phyloP scores from a whole-genome alignment of 2,329 filamentous ascomycete species.

The Stylonectria norvegica region DNA sequence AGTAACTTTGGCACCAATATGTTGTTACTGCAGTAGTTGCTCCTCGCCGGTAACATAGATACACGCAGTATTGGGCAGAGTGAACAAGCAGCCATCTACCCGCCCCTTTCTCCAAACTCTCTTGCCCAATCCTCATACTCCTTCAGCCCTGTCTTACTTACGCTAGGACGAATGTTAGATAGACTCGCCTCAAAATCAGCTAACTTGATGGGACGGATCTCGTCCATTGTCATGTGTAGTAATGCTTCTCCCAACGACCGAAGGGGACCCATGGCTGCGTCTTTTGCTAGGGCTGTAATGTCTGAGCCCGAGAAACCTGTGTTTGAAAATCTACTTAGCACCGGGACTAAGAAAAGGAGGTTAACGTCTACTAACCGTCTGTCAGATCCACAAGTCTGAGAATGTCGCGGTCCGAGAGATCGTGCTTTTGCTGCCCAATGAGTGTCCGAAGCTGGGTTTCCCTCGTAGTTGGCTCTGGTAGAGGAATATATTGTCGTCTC shows the following conservation, averaged over 20 bases:
- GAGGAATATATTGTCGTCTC: slow-evolving; percentile 88
- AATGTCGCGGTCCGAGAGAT: slow-evolving; percentile 68
- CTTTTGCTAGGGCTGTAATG: slow-evolving; percentile 93
- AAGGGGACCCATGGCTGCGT: slow-evolving; percentile 95
- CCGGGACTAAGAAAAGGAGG: background rate
- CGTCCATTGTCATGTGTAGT: slow-evolving; percentile 86
- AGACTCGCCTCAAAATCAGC: slow-evolving; percentile 83
- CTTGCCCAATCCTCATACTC: slow-evolving; percentile 92
- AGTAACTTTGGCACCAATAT: background rate
- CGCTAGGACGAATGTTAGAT: slow-evolving; percentile 80
- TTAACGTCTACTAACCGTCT: slow-evolving; percentile 59
- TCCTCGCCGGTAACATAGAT: slow-evolving; percentile 11
- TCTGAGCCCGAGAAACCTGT: slow-evolving; percentile 95
- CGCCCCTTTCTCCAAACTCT: slow-evolving; percentile 89
- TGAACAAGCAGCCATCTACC: slow-evolving; percentile 42
- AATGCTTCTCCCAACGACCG: slow-evolving; percentile 86
- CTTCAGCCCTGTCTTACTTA: slow-evolving; percentile 78
- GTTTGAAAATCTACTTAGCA: background rate
- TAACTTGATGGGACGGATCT: slow-evolving; percentile 83
- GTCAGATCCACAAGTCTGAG: slow-evolving; percentile 72
- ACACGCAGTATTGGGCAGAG: slow-evolving; percentile 8
- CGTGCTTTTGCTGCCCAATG: slow-evolving; percentile 83
- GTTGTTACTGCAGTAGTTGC: slow-evolving; percentile 5
- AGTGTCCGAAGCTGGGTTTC: slow-evolving; percentile 75
- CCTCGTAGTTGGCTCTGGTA: slow-evolving; percentile 81